Conservation (phyloP, 2,329 filamentous ascomycete species). For the Fusarium siculi region DNA sequence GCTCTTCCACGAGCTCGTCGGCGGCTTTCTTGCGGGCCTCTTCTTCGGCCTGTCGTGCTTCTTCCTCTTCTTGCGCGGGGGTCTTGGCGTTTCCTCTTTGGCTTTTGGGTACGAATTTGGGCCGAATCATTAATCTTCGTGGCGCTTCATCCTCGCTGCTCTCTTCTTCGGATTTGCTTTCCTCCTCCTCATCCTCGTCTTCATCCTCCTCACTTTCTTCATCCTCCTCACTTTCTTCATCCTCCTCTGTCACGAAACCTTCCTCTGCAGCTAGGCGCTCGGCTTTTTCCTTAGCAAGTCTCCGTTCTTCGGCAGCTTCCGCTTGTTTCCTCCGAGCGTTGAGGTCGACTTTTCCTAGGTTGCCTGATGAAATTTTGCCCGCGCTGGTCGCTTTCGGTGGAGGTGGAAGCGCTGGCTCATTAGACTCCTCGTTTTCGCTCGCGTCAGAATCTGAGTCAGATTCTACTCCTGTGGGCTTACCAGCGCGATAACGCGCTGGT, state of each 20-base stretch:
- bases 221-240: conserved; percentile 54
- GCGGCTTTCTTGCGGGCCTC: conserved; percentile 75
- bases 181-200: conserved; percentile 52
- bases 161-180: conserved; percentile 57
- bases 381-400: conserved; percentile 68
- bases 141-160: conserved; percentile 68
- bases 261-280: conserved; percentile 66
- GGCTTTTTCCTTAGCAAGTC: conserved; percentile 60
- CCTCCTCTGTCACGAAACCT: conserved; percentile 70
- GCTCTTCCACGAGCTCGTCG: conserved; percentile 86
- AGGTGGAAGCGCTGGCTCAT: conserved; percentile 56
- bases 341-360: conserved; percentile 63
- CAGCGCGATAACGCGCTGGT: conserved; percentile 84
- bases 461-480: conserved; percentile 73
- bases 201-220: conserved; percentile 52
- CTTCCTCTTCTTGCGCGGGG: conserved; percentile 50
- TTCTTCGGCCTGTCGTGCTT: conserved; percentile 60
- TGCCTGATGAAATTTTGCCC: conserved; percentile 63
- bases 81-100: conserved; percentile 56
- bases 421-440: conserved; percentile 55
- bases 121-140: conserved; percentile 67
- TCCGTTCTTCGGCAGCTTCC: conserved; percentile 58
- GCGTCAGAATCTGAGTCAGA: conserved; percentile 65
- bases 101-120: conserved; percentile 71
- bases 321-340: conserved; percentile 58